A percentile compares a stretch with the other conserved stretches of the same genome.
Evolutionary conservation across 331 rosid genomes (phyloP).

Genomic region (Prunus yedoensis): DNA sequence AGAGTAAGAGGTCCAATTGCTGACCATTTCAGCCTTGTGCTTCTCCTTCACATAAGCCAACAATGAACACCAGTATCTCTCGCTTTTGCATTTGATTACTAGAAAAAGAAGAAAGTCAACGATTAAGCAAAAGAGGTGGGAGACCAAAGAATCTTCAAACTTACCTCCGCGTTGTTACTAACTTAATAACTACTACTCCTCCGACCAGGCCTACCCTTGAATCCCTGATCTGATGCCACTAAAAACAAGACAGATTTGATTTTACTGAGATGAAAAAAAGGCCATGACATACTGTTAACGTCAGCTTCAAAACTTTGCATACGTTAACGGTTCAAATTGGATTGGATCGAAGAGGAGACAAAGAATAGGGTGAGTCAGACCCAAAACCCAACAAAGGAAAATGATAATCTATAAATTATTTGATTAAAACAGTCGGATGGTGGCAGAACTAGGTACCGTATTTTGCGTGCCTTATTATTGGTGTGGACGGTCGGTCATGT

Average conservation of each 20-base stretch:
- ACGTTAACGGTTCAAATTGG: slow-evolving; percentile 11
- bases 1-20: slow-evolving; percentile 39
- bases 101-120: slow-evolving; percentile 31
- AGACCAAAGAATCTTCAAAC: slow-evolving; percentile 57
- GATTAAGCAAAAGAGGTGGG: not conserved
- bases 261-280: not conserved
- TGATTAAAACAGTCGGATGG: not conserved
- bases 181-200: not conserved
- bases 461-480: not conserved
- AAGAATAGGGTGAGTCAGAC: not conserved
- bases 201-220: not conserved
- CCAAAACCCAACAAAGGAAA: not conserved
- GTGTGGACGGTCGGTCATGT: not conserved
- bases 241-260: too few relatives aligned
- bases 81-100: too few relatives aligned
- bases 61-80: not conserved
- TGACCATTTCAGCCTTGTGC: slow-evolving; percentile 47
- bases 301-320: slow-evolving; percentile 12
- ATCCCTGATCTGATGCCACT: not conserved
- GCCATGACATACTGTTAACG: slow-evolving; percentile 17
- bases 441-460: not conserved
- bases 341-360: not conserved
- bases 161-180: slow-evolving; percentile 42
- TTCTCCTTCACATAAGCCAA: not conserved
- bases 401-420: not conserved